phyloP scores from a whole-genome alignment of 2,329 filamentous ascomycete species.

The Exophiala sp. region DNA sequence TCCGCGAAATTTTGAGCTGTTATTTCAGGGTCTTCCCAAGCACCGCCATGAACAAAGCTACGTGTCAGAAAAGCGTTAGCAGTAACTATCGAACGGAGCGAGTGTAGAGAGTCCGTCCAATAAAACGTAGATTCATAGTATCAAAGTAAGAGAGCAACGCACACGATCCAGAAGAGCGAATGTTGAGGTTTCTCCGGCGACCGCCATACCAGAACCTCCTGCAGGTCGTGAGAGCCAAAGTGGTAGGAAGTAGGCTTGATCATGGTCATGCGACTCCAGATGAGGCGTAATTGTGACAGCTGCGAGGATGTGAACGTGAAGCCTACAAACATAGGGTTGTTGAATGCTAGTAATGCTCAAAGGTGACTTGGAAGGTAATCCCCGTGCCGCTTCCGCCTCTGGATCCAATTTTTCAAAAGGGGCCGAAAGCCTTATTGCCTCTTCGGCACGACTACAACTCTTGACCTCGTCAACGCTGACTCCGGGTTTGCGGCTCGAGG shows the following conservation, averaged over 20 bases:
- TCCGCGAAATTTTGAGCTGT: conserved; percentile 3
- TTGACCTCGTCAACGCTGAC: too few species aligned
- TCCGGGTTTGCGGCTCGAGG: too few species aligned
- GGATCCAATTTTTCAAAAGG: too few species aligned
- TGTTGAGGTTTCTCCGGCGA: neutral
- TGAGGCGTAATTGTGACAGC: too few species aligned
- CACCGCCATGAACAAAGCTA: conserved; percentile 5
- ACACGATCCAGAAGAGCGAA: conserved; percentile 7
- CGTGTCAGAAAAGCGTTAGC: neutral
- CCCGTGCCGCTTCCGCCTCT: too few species aligned
- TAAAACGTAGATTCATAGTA: neutral
- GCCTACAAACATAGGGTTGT: too few species aligned
- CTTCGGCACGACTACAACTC: too few species aligned
- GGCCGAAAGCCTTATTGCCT: too few species aligned
- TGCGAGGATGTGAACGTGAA: too few species aligned
- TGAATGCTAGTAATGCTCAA: too few species aligned
- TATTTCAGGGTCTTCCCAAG: conserved; percentile 4
- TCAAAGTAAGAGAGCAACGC: neutral
- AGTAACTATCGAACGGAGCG: neutral
- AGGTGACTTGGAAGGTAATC: too few species aligned
- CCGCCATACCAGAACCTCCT: conserved; percentile 3
- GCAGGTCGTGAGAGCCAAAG: conserved; percentile 3
- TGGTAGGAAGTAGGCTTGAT: neutral
- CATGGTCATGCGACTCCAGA: neutral
- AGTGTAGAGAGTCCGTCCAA: neutral